Percentiles rank a stretch among this genome's conserved stretches.
phyloP scores from a whole-genome alignment of 2,329 filamentous ascomycete species.

The Pseudogymnoascus pannorum region DNA sequence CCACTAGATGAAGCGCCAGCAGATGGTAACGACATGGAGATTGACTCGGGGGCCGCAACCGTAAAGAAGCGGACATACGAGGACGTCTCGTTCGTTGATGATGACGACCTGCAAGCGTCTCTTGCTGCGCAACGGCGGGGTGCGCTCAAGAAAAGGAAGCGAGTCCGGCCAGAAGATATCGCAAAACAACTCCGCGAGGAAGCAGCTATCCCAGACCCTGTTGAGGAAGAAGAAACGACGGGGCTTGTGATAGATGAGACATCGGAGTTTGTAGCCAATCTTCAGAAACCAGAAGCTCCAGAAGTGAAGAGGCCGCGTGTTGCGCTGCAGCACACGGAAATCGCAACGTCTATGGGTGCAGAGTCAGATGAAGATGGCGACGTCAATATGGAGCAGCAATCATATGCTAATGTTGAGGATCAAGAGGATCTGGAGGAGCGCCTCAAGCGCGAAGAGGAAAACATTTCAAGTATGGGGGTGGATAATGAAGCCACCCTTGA shows the following conservation, averaged over 20 bases:
- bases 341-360: conserved; percentile 39
- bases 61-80: conserved; percentile 58
- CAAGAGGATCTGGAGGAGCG: conserved; percentile 42
- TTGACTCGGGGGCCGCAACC: conserved; percentile 51
- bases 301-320: conserved; percentile 38
- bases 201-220: conserved; percentile 40
- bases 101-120: conserved; percentile 84
- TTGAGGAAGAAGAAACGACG: conserved; percentile 37
- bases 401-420: conserved; percentile 33
- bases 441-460: conserved; percentile 42
- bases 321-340: conserved; percentile 31
- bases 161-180: conserved; percentile 76
- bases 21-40: conserved; percentile 58
- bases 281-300: conserved; percentile 59
- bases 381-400: conserved; percentile 28
- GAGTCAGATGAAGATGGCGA: conserved; percentile 38
- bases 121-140: conserved; percentile 75
- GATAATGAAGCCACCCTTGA: conserved; percentile 79
- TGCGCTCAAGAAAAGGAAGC: conserved; percentile 88
- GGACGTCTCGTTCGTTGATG: conserved; percentile 70
- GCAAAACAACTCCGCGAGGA: conserved; percentile 70
- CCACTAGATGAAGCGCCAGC: conserved; percentile 28
- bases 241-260: conserved; percentile 94
- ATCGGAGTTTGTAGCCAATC: conserved; percentile 83
- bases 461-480: conserved; percentile 61